Evolutionary conservation across 306 rosid genomes (phyloP).

Genomic region (Gleditsia sinensis): DNA sequence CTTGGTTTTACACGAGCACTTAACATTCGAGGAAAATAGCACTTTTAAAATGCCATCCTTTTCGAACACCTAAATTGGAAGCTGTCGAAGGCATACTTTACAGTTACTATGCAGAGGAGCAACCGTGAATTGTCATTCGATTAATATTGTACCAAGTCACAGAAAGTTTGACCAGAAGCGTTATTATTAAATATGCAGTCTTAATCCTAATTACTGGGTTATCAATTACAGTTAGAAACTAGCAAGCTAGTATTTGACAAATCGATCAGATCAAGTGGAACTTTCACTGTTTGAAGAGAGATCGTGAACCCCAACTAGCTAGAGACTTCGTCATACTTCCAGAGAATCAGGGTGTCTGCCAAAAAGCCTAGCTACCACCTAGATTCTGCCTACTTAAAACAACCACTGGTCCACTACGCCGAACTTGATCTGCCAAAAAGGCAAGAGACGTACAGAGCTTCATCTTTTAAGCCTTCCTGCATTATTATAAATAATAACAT

Average conservation of each 20-base stretch:
- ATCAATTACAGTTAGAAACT: not conserved
- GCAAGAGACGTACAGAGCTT: constrained; percentile 10
- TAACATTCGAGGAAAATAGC: not conserved
- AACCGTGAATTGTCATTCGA: constrained; percentile 17
- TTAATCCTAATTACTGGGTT: not conserved
- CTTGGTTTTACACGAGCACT: not conserved
- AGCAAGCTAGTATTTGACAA: not conserved
- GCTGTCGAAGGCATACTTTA: constrained; percentile 14
- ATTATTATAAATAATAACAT: not conserved
- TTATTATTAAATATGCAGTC: not conserved
- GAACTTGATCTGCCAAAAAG: not conserved
- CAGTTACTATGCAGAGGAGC: constrained; percentile 9
- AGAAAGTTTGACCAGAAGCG: not conserved
- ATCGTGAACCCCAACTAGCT: not conserved
- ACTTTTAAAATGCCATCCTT: not conserved
- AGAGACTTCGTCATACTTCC: constrained; percentile 1
- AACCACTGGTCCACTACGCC: not conserved
- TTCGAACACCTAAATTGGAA: constrained; percentile 14
- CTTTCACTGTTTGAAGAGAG: not conserved
- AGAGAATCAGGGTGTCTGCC: constrained; percentile 16
- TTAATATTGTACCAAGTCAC: not conserved
- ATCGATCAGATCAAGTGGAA: not conserved
- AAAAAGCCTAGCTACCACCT: constrained; percentile 13
- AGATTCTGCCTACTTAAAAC: constrained; percentile 35
- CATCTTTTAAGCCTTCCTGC: not conserved